Conservation (phyloP, 306 rosid species). For the Pterocarpus macrocarpus region DNA sequence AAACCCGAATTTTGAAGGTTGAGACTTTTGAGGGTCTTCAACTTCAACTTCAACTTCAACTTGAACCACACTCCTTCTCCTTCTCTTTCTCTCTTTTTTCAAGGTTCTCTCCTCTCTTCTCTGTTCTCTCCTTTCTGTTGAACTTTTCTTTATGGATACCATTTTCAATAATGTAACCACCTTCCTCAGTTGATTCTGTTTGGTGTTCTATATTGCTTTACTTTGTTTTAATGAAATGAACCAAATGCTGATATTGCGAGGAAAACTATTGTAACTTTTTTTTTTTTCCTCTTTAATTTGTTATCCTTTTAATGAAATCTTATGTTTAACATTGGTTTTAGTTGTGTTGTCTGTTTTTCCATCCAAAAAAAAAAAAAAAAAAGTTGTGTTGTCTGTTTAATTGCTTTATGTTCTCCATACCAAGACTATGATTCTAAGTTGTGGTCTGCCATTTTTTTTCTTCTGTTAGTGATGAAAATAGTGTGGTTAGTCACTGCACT, state of each 20-base stretch:
- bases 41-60: not conserved
- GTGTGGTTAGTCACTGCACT: not conserved
- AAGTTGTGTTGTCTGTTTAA: too few species aligned
- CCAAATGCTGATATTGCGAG: slow-evolving; percentile 1
- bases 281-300: not conserved
- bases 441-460: not conserved
- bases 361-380: too few species aligned
- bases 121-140: not conserved
- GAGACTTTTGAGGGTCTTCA: not conserved
- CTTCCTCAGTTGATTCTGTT: not conserved
- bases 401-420: not conserved
- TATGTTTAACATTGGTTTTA: not conserved
- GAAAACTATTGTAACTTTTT: slow-evolving; percentile 23
- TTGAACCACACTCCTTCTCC: not conserved
- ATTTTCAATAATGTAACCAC: not conserved
- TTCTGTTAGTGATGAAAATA: not conserved
- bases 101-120: not conserved
- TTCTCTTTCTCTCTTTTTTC: not conserved
- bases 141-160: not conserved
- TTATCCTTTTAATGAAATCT: not conserved
- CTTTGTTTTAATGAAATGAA: not conserved
- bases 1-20: not conserved
- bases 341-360: too few species aligned
- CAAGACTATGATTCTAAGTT: not conserved
- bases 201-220: not conserved